Base-by-base conservation (phyloP, 1,284 basidiomycete genomes). In the Coniophora puteana region DNA sequence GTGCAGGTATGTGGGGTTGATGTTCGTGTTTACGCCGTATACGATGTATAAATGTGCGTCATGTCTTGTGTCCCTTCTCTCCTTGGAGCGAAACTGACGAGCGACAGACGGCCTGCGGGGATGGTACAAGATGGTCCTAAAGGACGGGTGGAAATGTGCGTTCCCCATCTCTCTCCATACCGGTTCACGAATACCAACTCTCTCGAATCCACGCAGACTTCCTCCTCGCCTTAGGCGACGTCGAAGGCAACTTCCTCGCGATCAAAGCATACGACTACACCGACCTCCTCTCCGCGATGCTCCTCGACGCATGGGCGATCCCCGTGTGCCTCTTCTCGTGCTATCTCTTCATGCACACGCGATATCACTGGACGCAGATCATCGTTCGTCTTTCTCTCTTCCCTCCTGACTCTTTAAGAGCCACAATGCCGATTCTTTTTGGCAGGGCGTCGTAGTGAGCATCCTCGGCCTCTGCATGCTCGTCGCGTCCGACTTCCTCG, bases 301-400 rank as follows among this genome's bases (percentile, higher is more conserved):
- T 90, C 10, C 79, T 90, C 43, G 83, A 88, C 55, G 80, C 85
- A 72, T 88, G 83, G 85, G 84, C 86, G 1, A 89, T 87, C 46
- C 87, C 87, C 13, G 75, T 84, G 8, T 89, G 86, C 61, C 69
- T 89, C 56, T 70, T 84, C 59, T 78, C 88, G 60, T 78, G 77
- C 30, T 89, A 78, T 74, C 37, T 89, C 10, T 86, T 83, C 59
- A 78, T 89, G 72, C 76, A 80, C 25, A 76, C 78, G 2, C 75
- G 68, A 50, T 89, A 86, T 57, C 80, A 82, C 49, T 87, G 81
- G 80, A 83, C 82, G 0, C 86, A 89, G 60, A 57, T 88, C 36
- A 55, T 86, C 41, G 79, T 80, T 38, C 36, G 75, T 58, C 29
- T 16, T 30, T 12, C 33, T 16, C 21, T 37, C 25, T 13, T 30